phyloP scores from a whole-genome alignment of 1,284 basidiomycete species.

The Cryptococcus hybrid region DNA sequence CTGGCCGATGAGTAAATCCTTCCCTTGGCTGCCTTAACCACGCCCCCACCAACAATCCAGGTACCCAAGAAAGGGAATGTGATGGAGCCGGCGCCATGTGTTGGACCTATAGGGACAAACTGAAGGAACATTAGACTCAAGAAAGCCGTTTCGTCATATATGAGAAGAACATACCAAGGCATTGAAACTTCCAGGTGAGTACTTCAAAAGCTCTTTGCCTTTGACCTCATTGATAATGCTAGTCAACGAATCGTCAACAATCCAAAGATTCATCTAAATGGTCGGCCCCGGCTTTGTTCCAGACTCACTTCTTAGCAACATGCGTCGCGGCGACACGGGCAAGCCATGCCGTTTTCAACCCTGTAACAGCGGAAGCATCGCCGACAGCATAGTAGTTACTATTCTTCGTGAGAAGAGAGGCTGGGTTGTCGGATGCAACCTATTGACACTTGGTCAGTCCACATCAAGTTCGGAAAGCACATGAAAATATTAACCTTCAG shows the following conservation, averaged over 20 bases:
- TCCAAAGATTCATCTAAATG: too few species aligned
- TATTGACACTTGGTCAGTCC: not conserved
- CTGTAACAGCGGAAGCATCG: slow-evolving; percentile 36
- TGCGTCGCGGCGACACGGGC: slow-evolving; percentile 18
- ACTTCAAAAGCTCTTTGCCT: slow-evolving; percentile 25
- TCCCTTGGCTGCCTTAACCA: slow-evolving; percentile 27
- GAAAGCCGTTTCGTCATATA: not conserved
- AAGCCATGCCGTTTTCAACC: slow-evolving; percentile 30
- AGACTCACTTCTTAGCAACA: slow-evolving; percentile 33
- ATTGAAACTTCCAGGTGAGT: slow-evolving; percentile 12
- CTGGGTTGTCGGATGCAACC: slow-evolving; percentile 16
- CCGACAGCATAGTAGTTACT: slow-evolving; percentile 45
- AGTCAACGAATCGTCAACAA: not conserved
- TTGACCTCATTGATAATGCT: slow-evolving; percentile 35
- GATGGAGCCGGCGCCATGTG: slow-evolving; percentile 26
- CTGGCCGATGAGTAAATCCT: slow-evolving; percentile 23
- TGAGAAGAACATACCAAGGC: slow-evolving; percentile 16
- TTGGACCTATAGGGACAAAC: slow-evolving; percentile 34
- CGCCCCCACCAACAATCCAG: slow-evolving; percentile 17
- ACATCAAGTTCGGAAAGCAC: not conserved
- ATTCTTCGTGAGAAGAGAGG: slow-evolving; percentile 12
- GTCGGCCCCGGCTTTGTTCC: not conserved
- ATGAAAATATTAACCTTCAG: slow-evolving; percentile 25
- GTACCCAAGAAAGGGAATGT: slow-evolving; percentile 30
- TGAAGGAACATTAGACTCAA: not conserved